Evolutionary conservation across 805 yeast genomes (phyloP), one percentile per base, ranked within the genome.

Genomic region (Wickerhamiella spandovensis): DNA sequence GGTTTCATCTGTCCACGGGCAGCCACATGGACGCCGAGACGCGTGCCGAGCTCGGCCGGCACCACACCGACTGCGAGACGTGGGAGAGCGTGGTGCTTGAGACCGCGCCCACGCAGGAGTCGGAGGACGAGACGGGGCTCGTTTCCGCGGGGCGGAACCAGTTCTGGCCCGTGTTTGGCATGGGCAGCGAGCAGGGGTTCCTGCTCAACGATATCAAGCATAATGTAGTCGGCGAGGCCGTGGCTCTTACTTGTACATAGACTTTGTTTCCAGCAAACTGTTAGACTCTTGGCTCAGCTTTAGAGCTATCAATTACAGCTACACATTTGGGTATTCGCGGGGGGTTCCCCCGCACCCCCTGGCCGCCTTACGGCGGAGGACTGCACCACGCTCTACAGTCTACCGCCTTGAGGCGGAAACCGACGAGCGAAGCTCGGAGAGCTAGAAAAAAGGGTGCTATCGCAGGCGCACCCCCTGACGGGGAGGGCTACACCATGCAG

Each of bases 1-100:
- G 71, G 53, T 77, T 78, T 57, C 61, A 54, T 54, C 49, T 62
- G 20, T 52, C 60, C 22, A 43, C 48, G 43, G 46, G 51, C 28
- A 7, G 38, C 10, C 13, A n/a, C 17, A 25, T 52, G 17, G 25
- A 21, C 30, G 20, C 21, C 1, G 45, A 51, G 30, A 54, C 51
- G 43, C 47, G 56, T 38, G 56, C 58, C 48, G 54, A 54, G 13
- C 48, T 48, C 15, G 49, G 46, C 20, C 28, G 38, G 22, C 43
- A 42, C 32, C 23, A 44, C 23, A 2, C 17, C 10, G 10, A n/a
- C 10, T 44, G 30, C 20, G 46, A 48, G 22, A 56, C 54, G 48
- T 48, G 51, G 12, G 45, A 53, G 35, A 52, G 53, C 8, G 30
- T 56, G 4, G 56, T 60, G 1, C 49, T 61, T 13, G 68, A 64